Base-by-base conservation (phyloP, 257 asterid genomes). In the Ligustrum vulgare region DNA sequence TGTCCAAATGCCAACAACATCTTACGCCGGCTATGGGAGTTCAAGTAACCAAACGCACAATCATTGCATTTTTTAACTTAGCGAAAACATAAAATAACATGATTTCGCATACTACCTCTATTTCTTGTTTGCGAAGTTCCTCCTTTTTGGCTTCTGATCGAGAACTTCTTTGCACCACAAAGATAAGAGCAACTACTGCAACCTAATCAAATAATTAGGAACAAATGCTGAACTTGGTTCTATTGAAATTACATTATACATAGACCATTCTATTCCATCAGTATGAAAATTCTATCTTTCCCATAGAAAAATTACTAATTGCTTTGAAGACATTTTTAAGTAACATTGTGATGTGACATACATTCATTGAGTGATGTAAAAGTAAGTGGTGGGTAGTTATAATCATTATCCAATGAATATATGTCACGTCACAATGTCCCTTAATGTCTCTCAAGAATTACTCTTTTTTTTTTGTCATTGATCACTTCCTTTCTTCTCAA, bases 131-230 rank as follows among this genome's bases (percentile, higher is more conserved):
- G 72, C 96, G 95, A 43, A 82, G 67, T 82, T 89, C 98, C 88
- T 94, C 98, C 85, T 94, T 92, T 79, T 81, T 92, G 45, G 97
- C 98, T 86, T 94, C 98, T 75, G 98, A 88, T 64, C 98, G 87
- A 77, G 97, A 64, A 82, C 76, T 91, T 87, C 98, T 88, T 81
- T 92, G 98, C 85, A 86, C 89, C 91, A 92, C 98, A 86, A 94
- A 91, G 66, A 75, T 77, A 78, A 94, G 79, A 25, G 91, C 97
- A 81, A 85, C 96, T 54, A 86, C 98, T 76, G 87, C 98, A 71
- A 94, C 98, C 97, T 92, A 77, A 79, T 82, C 78, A 80, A 37
- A 51, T 45, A 73, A 63, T 54, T 71, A 32, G 60, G 41, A 75
- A 72, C 23, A 69, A 70, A 43, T 32, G 62, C 18, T 35, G 51